Evolutionary conservation across 225 moss, liverwort and hornwort genomes (phyloP).

Genomic region (Bryum argenteum): DNA sequence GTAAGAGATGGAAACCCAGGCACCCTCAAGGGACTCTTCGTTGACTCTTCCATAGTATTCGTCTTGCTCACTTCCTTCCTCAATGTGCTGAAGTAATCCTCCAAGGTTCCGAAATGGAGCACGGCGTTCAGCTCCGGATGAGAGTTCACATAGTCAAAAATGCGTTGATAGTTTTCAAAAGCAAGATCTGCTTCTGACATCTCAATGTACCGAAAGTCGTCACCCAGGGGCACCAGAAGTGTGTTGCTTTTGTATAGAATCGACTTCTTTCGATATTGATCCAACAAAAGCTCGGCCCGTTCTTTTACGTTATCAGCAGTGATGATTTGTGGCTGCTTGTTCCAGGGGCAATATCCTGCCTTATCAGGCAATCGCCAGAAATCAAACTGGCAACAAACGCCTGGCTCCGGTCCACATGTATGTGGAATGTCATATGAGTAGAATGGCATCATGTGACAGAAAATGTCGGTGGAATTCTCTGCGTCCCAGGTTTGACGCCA

Average conservation of each 20-base stretch:
- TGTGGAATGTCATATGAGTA: conserved; percentile 97
- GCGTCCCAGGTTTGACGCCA: conserved; percentile 98
- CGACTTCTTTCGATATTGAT: conserved; percentile 96
- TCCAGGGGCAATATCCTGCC: conserved; percentile 89
- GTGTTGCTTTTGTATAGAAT: conserved; percentile 82
- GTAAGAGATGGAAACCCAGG: conserved; percentile 86
- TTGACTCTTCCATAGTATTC: conserved; percentile 1
- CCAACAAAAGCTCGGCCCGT: conserved; percentile 82
- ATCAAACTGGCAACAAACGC: conserved; percentile 97
- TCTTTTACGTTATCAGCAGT: conserved; percentile 77
- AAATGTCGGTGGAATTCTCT: conserved; percentile 83
- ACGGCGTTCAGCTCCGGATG: conserved; percentile 67
- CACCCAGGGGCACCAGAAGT: conserved; percentile 88
- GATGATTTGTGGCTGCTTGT: conserved; percentile 65
- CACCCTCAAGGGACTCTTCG: conserved; percentile 51
- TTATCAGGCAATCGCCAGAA: conserved; percentile 80
- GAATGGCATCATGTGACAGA: conserved; percentile 99
- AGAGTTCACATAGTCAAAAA: conserved; percentile 93
- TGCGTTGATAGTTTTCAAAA: conserved; percentile 79
- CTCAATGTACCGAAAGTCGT: conserved; percentile 92
- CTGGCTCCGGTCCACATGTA: conserved; percentile 98
- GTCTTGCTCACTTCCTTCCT: conserved; percentile 59
- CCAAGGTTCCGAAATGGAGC: conserved; percentile 80
- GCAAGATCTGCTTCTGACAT: conserved; percentile 88
- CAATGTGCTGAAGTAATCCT: conserved; percentile 90